These are phyloP conservation scores for Boletus holoroseus DNA, from an alignment of 1,284 basidiomycete genomes.

Conservation along the genomic window DNA sequence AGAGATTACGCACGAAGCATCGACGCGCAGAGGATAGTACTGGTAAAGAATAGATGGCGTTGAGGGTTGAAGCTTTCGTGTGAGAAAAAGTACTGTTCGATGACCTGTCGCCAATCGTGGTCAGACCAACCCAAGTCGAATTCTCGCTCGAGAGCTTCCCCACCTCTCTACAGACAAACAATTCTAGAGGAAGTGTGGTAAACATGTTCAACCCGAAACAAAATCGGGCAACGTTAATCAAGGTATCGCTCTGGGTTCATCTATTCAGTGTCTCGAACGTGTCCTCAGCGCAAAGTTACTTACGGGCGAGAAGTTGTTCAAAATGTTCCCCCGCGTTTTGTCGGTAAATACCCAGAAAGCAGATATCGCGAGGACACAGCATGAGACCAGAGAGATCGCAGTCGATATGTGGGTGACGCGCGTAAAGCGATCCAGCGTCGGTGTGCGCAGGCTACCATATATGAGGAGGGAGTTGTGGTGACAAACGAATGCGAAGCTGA, in stretches of 20 bases:
- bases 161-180: conserved; percentile 93
- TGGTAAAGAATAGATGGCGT: conserved; percentile 90
- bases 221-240: conserved; percentile 92
- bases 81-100: conserved; percentile 91
- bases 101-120: conserved; percentile 48
- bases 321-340: conserved; percentile 88
- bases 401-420: conserved; percentile 92
- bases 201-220: conserved; percentile 99
- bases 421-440: conserved; percentile 92
- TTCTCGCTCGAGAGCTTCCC: background rate
- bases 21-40: conserved; percentile 74
- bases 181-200: conserved; percentile 88
- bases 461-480: conserved; percentile 93
- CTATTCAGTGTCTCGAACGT: conserved; percentile 11
- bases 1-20: conserved; percentile 63
- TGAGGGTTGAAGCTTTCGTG: conserved; percentile 74
- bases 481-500: conserved; percentile 93
- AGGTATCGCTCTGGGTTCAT: conserved; percentile 57
- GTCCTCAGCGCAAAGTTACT: conserved; percentile 13
- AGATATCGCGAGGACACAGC: conserved; percentile 81
- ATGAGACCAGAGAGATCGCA: conserved; percentile 73
- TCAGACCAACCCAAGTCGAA: conserved; percentile 10
- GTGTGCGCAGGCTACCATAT: conserved; percentile 88
- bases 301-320: conserved; percentile 86
- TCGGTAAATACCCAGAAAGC: conserved; percentile 93